Conservation (phyloP, 495 filamentous ascomycete species). For the Tuber calosporum region DNA sequence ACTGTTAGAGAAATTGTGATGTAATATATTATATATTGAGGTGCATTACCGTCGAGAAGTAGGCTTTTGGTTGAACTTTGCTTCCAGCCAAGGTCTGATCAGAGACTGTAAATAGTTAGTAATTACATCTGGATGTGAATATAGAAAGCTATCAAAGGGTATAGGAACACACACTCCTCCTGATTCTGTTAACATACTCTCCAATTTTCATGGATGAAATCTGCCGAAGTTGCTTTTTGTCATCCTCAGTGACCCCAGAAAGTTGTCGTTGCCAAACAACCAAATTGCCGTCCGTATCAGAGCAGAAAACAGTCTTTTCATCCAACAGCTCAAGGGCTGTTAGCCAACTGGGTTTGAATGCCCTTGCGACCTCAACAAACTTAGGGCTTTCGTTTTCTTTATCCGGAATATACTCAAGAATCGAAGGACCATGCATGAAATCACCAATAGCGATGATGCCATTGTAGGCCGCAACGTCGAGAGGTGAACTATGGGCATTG, state of each 20-base stretch:
- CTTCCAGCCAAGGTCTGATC: slow-evolving; percentile 24
- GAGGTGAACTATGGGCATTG: slow-evolving; percentile 73
- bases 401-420: slow-evolving; percentile 55
- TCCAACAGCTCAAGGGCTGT: slow-evolving; percentile 70
- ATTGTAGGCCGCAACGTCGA: slow-evolving; percentile 65
- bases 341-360: slow-evolving; percentile 71
- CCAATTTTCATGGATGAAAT: slow-evolving; percentile 76
- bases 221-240: slow-evolving; percentile 61
- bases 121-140: too few species aligned
- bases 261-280: slow-evolving; percentile 65
- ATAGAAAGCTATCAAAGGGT: slow-evolving; percentile 37
- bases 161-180: slow-evolving; percentile 44
- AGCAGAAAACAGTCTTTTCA: slow-evolving; percentile 65
- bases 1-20: slow-evolving; percentile 32
- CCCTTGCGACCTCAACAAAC: slow-evolving; percentile 67
- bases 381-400: slow-evolving; percentile 42
- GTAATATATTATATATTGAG: not conserved
- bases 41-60: slow-evolving; percentile 75
- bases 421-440: slow-evolving; percentile 83
- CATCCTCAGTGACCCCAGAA: slow-evolving; percentile 64
- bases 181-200: slow-evolving; percentile 85
- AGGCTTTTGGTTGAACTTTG: slow-evolving; percentile 59
- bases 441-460: slow-evolving; percentile 78
- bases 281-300: slow-evolving; percentile 82
- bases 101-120: slow-evolving; percentile 13